A percentile compares a stretch with the other conserved stretches of the same genome.
phyloP scores from a whole-genome alignment of 495 filamentous ascomycete genomes.

The Podospora fimiseda region DNA sequence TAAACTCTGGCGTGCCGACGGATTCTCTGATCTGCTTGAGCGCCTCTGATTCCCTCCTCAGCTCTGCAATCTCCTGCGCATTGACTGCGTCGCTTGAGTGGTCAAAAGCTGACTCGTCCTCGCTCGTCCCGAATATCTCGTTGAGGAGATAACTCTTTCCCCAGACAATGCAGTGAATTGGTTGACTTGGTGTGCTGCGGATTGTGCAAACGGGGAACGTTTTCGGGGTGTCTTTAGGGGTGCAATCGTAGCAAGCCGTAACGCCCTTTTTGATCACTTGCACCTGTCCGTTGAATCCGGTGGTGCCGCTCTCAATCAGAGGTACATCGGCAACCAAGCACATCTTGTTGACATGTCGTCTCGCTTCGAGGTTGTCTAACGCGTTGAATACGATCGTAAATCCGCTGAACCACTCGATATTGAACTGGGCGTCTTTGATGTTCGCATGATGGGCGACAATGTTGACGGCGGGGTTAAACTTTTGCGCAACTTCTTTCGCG shows the following conservation, averaged over 20 bases:
- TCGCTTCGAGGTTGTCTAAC: constrained; percentile 89
- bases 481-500: constrained; percentile 84
- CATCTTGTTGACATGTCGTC: constrained; percentile 96
- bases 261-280: constrained; percentile 91
- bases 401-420: constrained; percentile 76
- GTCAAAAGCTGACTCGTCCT: constrained; percentile 75
- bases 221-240: constrained; percentile 79
- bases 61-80: constrained; percentile 77
- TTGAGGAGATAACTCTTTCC: constrained; percentile 92
- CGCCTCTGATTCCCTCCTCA: constrained; percentile 75
- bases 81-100: constrained; percentile 75
- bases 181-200: constrained; percentile 86
- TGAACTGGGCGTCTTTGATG: constrained; percentile 90
- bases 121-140: constrained; percentile 87
- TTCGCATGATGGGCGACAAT: constrained; percentile 90
- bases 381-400: constrained; percentile 94
- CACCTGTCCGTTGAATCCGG: constrained; percentile 96
- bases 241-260: constrained; percentile 97
- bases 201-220: constrained; percentile 95
- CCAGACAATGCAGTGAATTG: constrained; percentile 99
- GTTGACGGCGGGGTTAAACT: constrained; percentile 84
- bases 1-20: constrained; percentile 75
- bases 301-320: constrained; percentile 93
- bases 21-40: constrained; percentile 75
- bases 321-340: constrained; percentile 87